These are phyloP conservation scores for Parmelia sp. DNA, from an alignment of 495 filamentous ascomycete genomes.

Conservation along the genomic window DNA sequence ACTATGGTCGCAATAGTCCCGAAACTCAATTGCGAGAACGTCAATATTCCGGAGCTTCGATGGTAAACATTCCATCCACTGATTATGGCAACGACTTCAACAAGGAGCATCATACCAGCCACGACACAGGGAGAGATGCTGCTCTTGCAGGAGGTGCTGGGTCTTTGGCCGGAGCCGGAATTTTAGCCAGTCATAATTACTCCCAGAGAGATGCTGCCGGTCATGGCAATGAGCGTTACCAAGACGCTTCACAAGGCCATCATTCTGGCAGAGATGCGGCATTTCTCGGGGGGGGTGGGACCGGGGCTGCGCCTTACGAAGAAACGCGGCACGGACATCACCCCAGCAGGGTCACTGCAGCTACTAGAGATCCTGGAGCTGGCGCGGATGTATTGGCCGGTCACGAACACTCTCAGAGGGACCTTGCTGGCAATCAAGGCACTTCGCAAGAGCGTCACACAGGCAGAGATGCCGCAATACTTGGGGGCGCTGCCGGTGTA, in stretches of 20 bases:
- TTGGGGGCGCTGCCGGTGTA: conserved; percentile 25
- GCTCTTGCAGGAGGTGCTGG: conserved; percentile 26
- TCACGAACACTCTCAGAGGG: neutral
- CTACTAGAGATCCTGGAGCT: neutral
- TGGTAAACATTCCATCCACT: conserved; percentile 6
- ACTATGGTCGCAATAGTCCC: conserved; percentile 3
- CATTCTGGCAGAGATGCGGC: neutral
- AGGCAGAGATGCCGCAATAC: conserved; percentile 25
- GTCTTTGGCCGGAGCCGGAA: conserved; percentile 23
- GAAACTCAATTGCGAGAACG: conserved; percentile 5
- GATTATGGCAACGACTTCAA: conserved; percentile 10
- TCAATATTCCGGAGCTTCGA: conserved; percentile 3
- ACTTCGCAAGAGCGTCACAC: conserved; percentile 2
- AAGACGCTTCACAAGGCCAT: neutral
- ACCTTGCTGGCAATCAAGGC: neutral
- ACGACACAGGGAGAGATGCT: conserved; percentile 17
- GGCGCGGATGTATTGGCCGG: neutral
- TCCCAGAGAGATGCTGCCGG: conserved; percentile 15
- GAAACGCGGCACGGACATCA: neutral
- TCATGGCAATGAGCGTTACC: neutral
- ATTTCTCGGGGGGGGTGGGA: neutral
- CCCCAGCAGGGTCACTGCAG: neutral
- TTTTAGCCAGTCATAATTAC: conserved; percentile 18
- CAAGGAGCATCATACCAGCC: neutral
- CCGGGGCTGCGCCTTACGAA: neutral